Base-by-base conservation (phyloP, 768 basidiomycete genomes). In the Pholiota conissans region DNA sequence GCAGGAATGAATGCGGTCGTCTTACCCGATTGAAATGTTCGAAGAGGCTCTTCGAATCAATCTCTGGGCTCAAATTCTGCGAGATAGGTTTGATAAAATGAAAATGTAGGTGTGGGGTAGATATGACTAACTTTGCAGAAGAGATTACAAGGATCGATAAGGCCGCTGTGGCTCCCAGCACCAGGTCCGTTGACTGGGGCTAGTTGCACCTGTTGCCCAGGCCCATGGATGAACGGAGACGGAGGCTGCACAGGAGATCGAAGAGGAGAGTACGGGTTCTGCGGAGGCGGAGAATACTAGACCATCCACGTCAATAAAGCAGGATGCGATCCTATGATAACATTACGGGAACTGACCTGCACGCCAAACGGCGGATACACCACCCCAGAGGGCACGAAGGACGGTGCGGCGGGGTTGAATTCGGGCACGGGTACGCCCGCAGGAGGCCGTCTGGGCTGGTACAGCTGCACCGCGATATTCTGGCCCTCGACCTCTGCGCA, bases 61-160 rank as follows among this genome's bases (percentile, higher is more conserved):
- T 89, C 5, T 86, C 82, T 2, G 90, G 83, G 71, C 93, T 91
- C 49, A 96, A 76, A 68, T 94, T 94, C 91, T 95, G 28, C 16
- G 26, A 26, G 60, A 20, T 49, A 63, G 42, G 24, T 26, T 54
- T 35, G 58, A 40, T 8, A 56, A 39, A 27, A 60, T 29, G 3
- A 7, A 42, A 10, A 16, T n/a, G 27, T 37, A 3, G 20, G 11
- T 22, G 22, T 9, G n/a, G 16, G 30, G 28, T 9, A 20, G 29
- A n/a, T 27, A 28, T 6, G 1, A 64, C 76, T 40, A 57, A 90
- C 90, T 79, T 93, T 93, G 80, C 89, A 91, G 71, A 94, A 94
- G 47, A 94, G 73, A 68, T 93, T 93, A 78, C 91, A 94, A 0
- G 93, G 92, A 71, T 93, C 92, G 59, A 93, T 93, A 26, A 95